Conservation (phyloP, 306 rosid genomes). For the Pyrus betulifolia region DNA sequence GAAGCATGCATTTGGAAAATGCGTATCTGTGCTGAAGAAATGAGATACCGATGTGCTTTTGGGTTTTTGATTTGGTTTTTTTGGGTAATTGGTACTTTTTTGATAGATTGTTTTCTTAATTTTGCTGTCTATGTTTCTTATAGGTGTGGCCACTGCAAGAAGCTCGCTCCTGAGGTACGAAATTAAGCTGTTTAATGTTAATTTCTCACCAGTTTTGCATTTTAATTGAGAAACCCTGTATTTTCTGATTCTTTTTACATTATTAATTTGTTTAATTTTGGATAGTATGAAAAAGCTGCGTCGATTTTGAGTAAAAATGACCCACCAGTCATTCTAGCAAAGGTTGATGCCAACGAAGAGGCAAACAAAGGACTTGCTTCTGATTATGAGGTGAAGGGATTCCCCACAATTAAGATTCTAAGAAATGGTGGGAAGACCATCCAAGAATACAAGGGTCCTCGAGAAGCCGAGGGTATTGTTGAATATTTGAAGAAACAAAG, state of each 20-base stretch:
- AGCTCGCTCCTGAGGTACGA: constrained; percentile 86
- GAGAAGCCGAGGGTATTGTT: constrained; percentile 85
- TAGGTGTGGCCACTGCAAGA: constrained; percentile 99
- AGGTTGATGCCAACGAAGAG: constrained; percentile 73
- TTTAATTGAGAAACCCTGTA: background rate
- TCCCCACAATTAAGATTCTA: constrained; percentile 79
- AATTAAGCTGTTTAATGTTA: background rate
- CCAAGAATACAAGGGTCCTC: constrained; percentile 90
- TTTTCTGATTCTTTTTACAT: background rate
- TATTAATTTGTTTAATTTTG: background rate
- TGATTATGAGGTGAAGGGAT: constrained; percentile 52
- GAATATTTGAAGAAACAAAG: constrained; percentile 72
- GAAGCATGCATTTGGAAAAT: background rate
- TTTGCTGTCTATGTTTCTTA: background rate
- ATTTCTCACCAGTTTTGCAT: background rate
- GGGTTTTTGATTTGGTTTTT: background rate
- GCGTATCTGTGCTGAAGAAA: background rate
- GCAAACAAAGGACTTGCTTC: constrained; percentile 51
- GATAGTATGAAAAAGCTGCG: constrained; percentile 85
- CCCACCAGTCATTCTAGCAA: constrained; percentile 68
- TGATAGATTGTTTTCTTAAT: background rate
- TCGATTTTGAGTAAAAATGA: constrained; percentile 60
- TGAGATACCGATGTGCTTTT: background rate
- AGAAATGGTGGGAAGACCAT: constrained; percentile 69
- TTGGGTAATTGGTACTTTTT: background rate